These are phyloP conservation scores for Globisporangium apiculatum DNA, from an alignment of 352 stramenopile species.

Conservation along the genomic window DNA sequence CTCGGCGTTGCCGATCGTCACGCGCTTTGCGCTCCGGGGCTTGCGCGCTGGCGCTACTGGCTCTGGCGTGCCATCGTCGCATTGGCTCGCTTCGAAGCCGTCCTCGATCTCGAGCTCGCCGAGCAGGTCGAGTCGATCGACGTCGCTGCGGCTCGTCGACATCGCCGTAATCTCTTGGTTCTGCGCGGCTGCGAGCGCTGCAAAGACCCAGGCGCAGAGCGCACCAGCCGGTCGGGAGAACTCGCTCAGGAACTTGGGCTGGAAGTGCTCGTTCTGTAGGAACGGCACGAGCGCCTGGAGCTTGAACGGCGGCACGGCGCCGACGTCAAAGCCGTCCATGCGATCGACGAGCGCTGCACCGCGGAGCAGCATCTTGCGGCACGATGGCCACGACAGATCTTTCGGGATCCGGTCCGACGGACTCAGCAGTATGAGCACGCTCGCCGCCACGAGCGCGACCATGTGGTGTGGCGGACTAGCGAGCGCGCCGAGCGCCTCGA, in stretches of 20 bases:
- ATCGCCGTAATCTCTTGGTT: constrained; percentile 19
- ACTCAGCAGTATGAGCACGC: constrained; percentile 65
- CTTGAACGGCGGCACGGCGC: constrained; percentile 49
- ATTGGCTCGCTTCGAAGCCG: constrained; percentile 15
- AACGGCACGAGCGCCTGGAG: constrained; percentile 69
- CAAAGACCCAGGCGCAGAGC: constrained; percentile 65
- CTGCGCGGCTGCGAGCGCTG: constrained; percentile 27
- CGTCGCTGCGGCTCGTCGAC: constrained; percentile 21
- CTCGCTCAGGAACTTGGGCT: constrained; percentile 49
- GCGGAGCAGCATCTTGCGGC: constrained; percentile 53
- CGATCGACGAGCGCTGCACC: constrained; percentile 41
- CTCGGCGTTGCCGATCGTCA: constrained; percentile 57
- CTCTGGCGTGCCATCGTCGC: neutral
- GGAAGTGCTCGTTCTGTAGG: constrained; percentile 63
- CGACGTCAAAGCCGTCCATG: constrained; percentile 31
- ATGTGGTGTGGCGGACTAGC: constrained; percentile 48
- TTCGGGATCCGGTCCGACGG: constrained; percentile 63
- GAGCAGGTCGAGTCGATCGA: constrained; percentile 43
- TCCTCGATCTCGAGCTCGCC: constrained; percentile 54
- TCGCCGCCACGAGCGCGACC: constrained; percentile 48
- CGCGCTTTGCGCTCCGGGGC: constrained; percentile 36
- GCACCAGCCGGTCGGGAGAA: constrained; percentile 41
- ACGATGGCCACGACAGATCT: constrained; percentile 61
- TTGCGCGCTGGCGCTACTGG: constrained; percentile 6
- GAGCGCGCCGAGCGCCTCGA: constrained; percentile 38